These are phyloP conservation scores for Solanum acaule DNA, from an alignment of 257 asterid species.

Conservation along the genomic window DNA sequence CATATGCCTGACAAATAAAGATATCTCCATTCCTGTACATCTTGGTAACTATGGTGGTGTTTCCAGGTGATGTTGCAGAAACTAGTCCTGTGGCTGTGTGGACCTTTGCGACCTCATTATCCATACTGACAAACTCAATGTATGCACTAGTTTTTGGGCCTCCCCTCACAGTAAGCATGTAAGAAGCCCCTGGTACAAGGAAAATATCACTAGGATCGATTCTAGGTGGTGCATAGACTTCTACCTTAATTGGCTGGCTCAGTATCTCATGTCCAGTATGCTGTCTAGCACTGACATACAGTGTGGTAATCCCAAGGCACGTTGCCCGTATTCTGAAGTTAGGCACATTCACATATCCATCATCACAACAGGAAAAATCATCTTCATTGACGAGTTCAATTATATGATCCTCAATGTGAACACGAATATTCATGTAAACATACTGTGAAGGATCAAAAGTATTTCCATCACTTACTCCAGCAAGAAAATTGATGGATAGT, in stretches of 20 bases:
- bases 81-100: conserved; percentile 48
- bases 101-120: conserved; percentile 48
- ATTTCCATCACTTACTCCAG: conserved; percentile 59
- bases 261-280: conserved; percentile 57
- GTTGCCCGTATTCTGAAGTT: conserved; percentile 49
- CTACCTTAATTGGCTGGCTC: conserved; percentile 60
- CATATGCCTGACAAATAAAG: conserved; percentile 60
- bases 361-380: conserved; percentile 15
- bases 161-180: conserved; percentile 60
- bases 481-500: conserved; percentile 36
- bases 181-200: conserved; percentile 89
- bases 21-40: conserved; percentile 49
- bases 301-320: conserved; percentile 59
- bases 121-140: conserved; percentile 45
- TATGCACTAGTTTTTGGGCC: conserved; percentile 67
- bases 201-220: conserved; percentile 59
- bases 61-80: conserved; percentile 68
- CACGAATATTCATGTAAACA: conserved; percentile 50
- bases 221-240: conserved; percentile 77
- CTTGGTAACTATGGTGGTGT: conserved; percentile 53
- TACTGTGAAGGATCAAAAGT: conserved; percentile 68
- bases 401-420: conserved; percentile 55
- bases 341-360: conserved; percentile 33
- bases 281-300: conserved; percentile 61
- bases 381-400: conserved; percentile 41